Percentiles rank a stretch among this genome's conserved stretches.
Evolutionary conservation across 176 grass and related monocot species (phyloP).

Genomic region (Lolium rigidum): DNA sequence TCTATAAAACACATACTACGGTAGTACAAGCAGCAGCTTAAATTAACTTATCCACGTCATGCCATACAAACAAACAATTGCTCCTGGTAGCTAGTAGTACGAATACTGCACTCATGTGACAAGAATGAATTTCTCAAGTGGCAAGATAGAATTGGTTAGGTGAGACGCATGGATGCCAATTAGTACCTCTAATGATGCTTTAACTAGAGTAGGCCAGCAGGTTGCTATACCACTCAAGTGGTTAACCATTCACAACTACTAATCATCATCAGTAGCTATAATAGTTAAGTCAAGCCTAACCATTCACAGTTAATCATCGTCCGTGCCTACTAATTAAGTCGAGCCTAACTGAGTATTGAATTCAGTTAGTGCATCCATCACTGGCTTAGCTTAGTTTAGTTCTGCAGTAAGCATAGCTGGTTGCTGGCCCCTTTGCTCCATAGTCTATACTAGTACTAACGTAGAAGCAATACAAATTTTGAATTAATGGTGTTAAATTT

Average conservation of each 20-base stretch:
- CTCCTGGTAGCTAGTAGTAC: neutral
- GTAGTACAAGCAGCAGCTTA: neutral
- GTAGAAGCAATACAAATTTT: conserved; percentile 26
- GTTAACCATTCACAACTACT: conserved; percentile 31
- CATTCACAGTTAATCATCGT: conserved; percentile 11
- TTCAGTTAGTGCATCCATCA: neutral
- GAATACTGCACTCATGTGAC: conserved; percentile 14
- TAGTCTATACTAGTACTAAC: too few species aligned
- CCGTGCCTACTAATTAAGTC: neutral
- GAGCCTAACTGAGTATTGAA: conserved; percentile 6
- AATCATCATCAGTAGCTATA: conserved; percentile 8
- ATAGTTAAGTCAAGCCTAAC: conserved; percentile 34
- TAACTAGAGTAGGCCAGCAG: conserved; percentile 30
- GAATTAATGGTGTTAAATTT: conserved; percentile 17
- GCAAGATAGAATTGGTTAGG: conserved; percentile 32
- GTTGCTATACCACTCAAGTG: conserved; percentile 31
- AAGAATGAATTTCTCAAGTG: neutral
- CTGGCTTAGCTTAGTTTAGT: neutral
- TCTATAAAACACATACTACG: too few species aligned
- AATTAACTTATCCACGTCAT: conserved; percentile 22
- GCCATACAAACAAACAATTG: neutral
- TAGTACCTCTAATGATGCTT: conserved; percentile 15
- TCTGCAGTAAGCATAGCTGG: neutral
- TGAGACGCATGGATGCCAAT: neutral
- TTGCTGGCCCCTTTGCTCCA: conserved; percentile 16